Evolutionary conservation across 2,329 filamentous ascomycete genomes (phyloP).

Genomic region (Mariannaea sp.): DNA sequence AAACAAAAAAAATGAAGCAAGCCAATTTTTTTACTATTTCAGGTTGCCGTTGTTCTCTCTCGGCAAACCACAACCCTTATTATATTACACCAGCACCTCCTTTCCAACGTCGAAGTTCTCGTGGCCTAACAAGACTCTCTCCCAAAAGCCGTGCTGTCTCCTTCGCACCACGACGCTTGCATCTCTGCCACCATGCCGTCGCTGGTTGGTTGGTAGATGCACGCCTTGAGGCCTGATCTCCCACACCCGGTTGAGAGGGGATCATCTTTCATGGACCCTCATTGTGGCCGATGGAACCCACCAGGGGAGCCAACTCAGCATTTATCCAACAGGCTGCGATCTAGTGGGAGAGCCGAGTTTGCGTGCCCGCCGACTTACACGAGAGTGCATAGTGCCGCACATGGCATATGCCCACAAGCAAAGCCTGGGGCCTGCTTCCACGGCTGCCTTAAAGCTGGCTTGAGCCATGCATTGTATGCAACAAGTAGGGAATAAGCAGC

Average conservation of each 20-base stretch:
- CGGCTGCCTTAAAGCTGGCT: conserved; percentile 10
- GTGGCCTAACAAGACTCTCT: neutral
- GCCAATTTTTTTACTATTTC: neutral
- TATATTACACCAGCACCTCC: conserved; percentile 16
- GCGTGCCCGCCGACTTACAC: conserved; percentile 4
- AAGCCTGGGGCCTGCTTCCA: neutral
- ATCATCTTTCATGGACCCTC: neutral
- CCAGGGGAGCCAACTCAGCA: conserved; percentile 7
- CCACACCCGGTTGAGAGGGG: conserved; percentile 7
- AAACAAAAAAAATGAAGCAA: conserved; percentile 2
- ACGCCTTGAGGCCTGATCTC: conserved; percentile 21
- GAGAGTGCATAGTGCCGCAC: conserved; percentile 3
- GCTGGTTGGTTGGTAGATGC: conserved; percentile 21
- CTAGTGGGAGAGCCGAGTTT: conserved; percentile 3
- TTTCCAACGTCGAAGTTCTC: conserved; percentile 4
- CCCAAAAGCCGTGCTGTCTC: conserved; percentile 3
- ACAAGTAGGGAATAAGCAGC: too few relatives aligned
- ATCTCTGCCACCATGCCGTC: conserved; percentile 15
- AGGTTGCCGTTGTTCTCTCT: neutral
- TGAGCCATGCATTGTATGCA: too few relatives aligned
- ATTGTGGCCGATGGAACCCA: neutral
- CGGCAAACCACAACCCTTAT: conserved; percentile 20
- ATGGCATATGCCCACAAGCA: neutral
- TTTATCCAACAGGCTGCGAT: conserved; percentile 1
- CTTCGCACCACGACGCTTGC: conserved; percentile 14